Base-by-base conservation (phyloP, 2,329 filamentous ascomycete species). In the Diplodia mutila region DNA sequence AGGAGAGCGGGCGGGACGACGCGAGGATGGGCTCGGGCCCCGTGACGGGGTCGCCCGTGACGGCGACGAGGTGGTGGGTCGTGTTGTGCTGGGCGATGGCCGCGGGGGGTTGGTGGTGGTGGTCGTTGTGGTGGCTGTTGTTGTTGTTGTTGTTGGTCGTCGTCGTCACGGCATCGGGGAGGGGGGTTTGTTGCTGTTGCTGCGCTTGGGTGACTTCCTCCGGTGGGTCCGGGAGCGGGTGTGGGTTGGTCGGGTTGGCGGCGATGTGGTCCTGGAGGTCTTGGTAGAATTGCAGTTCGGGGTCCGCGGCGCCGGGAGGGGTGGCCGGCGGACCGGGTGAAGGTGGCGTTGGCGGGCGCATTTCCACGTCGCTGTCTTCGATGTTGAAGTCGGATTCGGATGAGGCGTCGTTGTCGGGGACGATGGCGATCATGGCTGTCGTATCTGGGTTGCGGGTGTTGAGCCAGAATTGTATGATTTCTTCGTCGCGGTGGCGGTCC, bases 391-490 rank as follows among this genome's bases (percentile, higher is more conserved):
- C 66, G 23, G 51, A 49, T 12, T 54, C 39, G 3, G 54, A 54
- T 3, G 64, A 46, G 29, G 42, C 8, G 42, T 21, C 42, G n/a
- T 51, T n/a, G 18, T 55, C 37, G 4, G 29, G 54, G 25, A 34
- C 71, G 27, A 76, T 69, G 18, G 79, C 70, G 12, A 57, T 74
- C 1, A 83, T 74, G 1, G 81, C 80, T 0, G 77, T 80, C 4
- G 78, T 79, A 0, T 75, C 68, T 0, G 80, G 75, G 0, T 77
- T 76, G 14, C 81, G 78, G 0, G 74, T 72, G 67, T 82, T 75
- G 27, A 79, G 72, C 82, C 82, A 84, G 67, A 78, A 83, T 12
- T 76, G 71, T 18, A 84, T 81, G 66, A 84, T 79, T 52, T 82
- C 79, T 7, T 70, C 66, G 63, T 83, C 81, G n/a, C 78, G 79